Conservation (phyloP, 495 filamentous ascomycete species). For the Penicillium alfredii region DNA sequence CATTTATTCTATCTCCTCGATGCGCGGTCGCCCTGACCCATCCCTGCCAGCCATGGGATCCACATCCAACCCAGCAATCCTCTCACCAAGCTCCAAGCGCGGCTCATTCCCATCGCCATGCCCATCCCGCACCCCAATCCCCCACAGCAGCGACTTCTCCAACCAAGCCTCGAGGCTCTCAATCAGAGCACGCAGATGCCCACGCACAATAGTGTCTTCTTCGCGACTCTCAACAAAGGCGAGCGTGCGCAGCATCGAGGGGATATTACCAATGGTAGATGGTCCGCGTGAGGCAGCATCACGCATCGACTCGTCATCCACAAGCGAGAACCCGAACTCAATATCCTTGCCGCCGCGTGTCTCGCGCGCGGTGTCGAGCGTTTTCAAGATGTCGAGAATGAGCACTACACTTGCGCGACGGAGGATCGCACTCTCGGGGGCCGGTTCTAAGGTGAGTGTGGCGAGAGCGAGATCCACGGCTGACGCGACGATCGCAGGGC, state of each 20-base stretch:
- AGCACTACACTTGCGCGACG: conserved; percentile 66
- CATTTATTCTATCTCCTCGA: conserved; percentile 53
- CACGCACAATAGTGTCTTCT: conserved; percentile 64
- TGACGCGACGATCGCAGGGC: conserved; percentile 44
- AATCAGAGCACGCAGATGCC: conserved; percentile 63
- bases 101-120: conserved; percentile 16
- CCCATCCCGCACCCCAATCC: conserved; percentile 24
- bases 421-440: conserved; percentile 61
- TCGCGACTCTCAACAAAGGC: conserved; percentile 63
- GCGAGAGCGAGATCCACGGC: conserved; percentile 62
- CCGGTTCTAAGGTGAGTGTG: conserved; percentile 60
- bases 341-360: conserved; percentile 37
- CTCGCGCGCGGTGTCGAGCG: conserved; percentile 54
- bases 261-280: conserved; percentile 45
- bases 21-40: conserved; percentile 27
- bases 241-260: conserved; percentile 57
- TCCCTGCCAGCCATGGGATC: conserved; percentile 30
- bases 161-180: conserved; percentile 70
- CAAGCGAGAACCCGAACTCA: conserved; percentile 56
- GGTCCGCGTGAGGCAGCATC: conserved; percentile 6
- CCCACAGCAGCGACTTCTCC: conserved; percentile 48
- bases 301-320: conserved; percentile 15
- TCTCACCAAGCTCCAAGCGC: conserved; percentile 28
- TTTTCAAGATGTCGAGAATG: conserved; percentile 59
- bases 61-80: conserved; percentile 35